Evolutionary conservation across 2,329 filamentous ascomycete species (phyloP), one percentile per base, ranked within the genome.

Genomic region (Zymoseptoria brevis): DNA sequence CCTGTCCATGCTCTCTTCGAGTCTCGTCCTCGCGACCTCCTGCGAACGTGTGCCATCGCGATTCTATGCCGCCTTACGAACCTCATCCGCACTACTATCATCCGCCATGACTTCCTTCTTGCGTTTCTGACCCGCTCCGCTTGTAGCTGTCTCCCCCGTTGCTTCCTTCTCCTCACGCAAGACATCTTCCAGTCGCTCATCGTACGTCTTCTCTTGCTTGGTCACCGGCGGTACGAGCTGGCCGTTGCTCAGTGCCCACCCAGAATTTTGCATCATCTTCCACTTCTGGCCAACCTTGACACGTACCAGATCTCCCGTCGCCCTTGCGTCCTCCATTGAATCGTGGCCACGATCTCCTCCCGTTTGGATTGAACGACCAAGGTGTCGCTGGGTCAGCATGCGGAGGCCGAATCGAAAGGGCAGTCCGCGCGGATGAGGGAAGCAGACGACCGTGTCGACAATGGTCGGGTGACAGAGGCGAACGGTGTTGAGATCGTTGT

Each of bases 401-500:
- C 89, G 90, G n/a, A 99, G 81, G 2, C 88, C 83, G 67, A 89
- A 81, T 8, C 94, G 86, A 57, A 86, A 81, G 0, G 94, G 94
- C 1, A 96, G 76, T 1, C 91, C 90, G 16, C 78, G 79, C 13
- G 80, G 84, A 69, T 96, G 90, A 0, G 92, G 91, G 71, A 84
- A 99, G 0, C 96, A 80, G 0, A 96, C 75, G 0, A 90, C 85
- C 0, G 92, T 96, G 73, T 97, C 93, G 68, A 96, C 83, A 57
- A 96, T 80, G 0, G 83, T 88, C 0, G 88, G 89, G 68, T 97
- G 94, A 51, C 96, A 86, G 55, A 97, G 82, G 41, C 93, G 87
- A 49, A 87, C 80, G 2, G 87, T 84, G 71, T 96, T 96, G 57
- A 99, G 82, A 69, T 99, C 94, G 71, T 99, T 99, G 69, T 99